Percentiles rank a stretch among this genome's conserved stretches.
phyloP scores from a whole-genome alignment of 768 basidiomycete species.

The Calocera cornea region DNA sequence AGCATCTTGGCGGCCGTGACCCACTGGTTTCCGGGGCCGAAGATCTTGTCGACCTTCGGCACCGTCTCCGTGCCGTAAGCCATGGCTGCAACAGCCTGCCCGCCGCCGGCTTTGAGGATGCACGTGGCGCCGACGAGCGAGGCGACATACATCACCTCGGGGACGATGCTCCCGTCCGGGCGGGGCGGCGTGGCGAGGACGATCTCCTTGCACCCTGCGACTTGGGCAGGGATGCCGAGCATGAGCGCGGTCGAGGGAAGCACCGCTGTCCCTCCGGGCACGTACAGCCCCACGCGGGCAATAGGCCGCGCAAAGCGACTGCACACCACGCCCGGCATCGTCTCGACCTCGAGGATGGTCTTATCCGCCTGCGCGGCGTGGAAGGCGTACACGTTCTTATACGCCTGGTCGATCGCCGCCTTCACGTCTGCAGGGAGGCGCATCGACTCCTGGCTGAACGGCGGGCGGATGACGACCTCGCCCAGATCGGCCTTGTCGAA shows the following conservation, averaged over 20 bases:
- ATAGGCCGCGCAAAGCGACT: slow-evolving; percentile 92
- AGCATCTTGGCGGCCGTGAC: slow-evolving; percentile 99
- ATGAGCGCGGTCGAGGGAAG: slow-evolving; percentile 94
- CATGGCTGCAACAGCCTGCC: slow-evolving; percentile 89
- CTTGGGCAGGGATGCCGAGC: slow-evolving; percentile 95
- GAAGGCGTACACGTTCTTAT: slow-evolving; percentile 82
- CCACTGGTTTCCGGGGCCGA: slow-evolving; percentile 99
- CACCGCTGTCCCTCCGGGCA: slow-evolving; percentile 93
- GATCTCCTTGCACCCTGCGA: slow-evolving; percentile 84
- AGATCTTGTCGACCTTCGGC: slow-evolving; percentile 98
- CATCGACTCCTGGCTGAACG: slow-evolving; percentile 56
- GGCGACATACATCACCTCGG: slow-evolving; percentile 96
- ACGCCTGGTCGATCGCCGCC: slow-evolving; percentile 77
- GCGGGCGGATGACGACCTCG: slow-evolving; percentile 61
- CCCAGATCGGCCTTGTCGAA: slow-evolving; percentile 72
- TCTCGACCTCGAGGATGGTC: slow-evolving; percentile 68
- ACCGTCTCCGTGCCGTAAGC: slow-evolving; percentile 93
- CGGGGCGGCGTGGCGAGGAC: slow-evolving; percentile 95
- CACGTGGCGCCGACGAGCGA: slow-evolving; percentile 78
- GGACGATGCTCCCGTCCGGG: slow-evolving; percentile 80
- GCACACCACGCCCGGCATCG: slow-evolving; percentile 96
- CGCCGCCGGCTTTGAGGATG: slow-evolving; percentile 89
- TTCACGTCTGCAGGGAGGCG: slow-evolving; percentile 48
- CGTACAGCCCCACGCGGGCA: slow-evolving; percentile 87
- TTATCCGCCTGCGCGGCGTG: slow-evolving; percentile 75